Percentiles rank a stretch among this genome's conserved stretches.
Evolutionary conservation across 148 eudicot genomes (phyloP).

Genomic region (Oxyria digyna): DNA sequence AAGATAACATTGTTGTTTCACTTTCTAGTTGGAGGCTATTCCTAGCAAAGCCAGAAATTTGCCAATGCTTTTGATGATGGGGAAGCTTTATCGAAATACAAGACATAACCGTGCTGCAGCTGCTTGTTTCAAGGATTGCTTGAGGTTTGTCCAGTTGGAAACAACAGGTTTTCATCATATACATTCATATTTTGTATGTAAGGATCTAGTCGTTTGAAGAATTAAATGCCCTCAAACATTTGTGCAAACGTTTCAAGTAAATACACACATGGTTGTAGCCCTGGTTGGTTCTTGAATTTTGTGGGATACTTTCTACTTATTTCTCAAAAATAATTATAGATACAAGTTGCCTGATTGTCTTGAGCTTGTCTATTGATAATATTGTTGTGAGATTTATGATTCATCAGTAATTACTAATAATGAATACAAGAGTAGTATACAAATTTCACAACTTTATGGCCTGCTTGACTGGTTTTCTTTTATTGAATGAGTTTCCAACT

Average conservation of each 20-base stretch:
- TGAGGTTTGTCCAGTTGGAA: constrained; percentile 47
- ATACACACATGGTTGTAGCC: background rate
- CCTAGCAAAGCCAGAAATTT: constrained; percentile 67
- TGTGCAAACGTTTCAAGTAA: background rate
- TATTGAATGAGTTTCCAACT: background rate
- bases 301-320: too few species aligned
- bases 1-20: background rate
- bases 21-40: constrained; percentile 78
- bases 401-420: too few species aligned
- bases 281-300: background rate
- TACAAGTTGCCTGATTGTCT: too few species aligned
- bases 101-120: constrained; percentile 70
- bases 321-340: too few species aligned
- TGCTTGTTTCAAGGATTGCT: constrained; percentile 81
- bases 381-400: background rate
- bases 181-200: background rate
- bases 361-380: background rate
- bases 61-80: constrained; percentile 85
- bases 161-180: constrained; percentile 8
- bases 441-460: background rate
- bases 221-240: background rate
- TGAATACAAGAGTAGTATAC: background rate
- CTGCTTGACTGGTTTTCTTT: background rate
- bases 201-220: background rate
- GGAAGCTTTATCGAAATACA: constrained; percentile 73